Base-by-base conservation (phyloP, 495 filamentous ascomycete genomes). In the Penicillium ochrochloron region DNA sequence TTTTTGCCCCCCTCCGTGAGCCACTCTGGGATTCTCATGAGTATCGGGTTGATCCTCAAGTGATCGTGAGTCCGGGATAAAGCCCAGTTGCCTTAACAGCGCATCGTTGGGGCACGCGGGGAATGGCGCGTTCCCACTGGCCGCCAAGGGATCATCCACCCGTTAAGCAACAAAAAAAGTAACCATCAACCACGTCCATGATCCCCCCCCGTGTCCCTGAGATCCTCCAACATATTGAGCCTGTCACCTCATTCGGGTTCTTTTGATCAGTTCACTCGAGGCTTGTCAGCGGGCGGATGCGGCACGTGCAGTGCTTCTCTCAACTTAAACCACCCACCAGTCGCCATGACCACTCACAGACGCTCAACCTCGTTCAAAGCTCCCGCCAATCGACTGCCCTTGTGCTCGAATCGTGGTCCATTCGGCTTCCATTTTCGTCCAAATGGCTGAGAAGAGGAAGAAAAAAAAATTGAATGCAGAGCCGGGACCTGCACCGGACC, bases 111-210 rank as follows among this genome's bases (percentile, higher is more conserved):
- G 34, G 56, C 67, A 69, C 67, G 64, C 63, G 52, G 15, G 56
- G 63, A 53, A 29, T 33, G 9, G 27, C 29, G 60, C 60, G 14
- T 52, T 66, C 17, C 67, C 42, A 66, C 64, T 69, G 67, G 67
- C 61, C 58, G 67, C 61, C 52, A 61, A 64, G 64, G 53, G 42
- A 25, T 33, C 17, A 15, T 55, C 52, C 52, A 34, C 52, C 59
- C 15, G 23, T 25, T 59, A 50, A 46, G 34, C 46, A 31, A 31
- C 27, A 34, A 33, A 33, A 33, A 33, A 33, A 33, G 31, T 9
- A 33, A 33, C 31, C 31, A 33, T 33, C 31, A 33, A 33, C 31
- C 31, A 33, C 25, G 4, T 27, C 25, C 25, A 27, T 27, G 25
- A 27, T 27, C 25, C 25, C 25, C 25, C 25, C 25, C 25, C n/a